Evolutionary conservation across 2,329 filamentous ascomycete genomes (phyloP).

Genomic region (Fusarium sambucinum): DNA sequence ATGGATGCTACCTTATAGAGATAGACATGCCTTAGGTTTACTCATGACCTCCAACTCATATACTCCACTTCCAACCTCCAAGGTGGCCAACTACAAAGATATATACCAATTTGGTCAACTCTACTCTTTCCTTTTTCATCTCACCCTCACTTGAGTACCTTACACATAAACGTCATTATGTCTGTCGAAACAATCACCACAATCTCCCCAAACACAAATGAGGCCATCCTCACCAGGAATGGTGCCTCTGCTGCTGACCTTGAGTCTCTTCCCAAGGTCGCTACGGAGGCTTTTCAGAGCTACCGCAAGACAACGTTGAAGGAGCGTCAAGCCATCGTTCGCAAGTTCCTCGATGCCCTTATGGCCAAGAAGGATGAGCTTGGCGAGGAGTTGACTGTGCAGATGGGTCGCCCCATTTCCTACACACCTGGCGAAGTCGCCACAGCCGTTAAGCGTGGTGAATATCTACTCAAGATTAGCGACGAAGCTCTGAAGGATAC

Average conservation of each 20-base stretch:
- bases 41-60: slow-evolving; percentile 31
- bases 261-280: slow-evolving; percentile 75
- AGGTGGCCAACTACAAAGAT: slow-evolving; percentile 35
- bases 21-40: slow-evolving; percentile 4
- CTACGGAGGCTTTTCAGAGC: slow-evolving; percentile 79
- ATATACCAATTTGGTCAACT: slow-evolving; percentile 13
- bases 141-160: not conserved
- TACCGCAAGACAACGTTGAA: slow-evolving; percentile 81
- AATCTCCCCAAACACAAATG: slow-evolving; percentile 91
- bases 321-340: slow-evolving; percentile 83
- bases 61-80: slow-evolving; percentile 43
- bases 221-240: slow-evolving; percentile 82
- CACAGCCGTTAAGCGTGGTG: slow-evolving; percentile 85
- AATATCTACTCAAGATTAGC: slow-evolving; percentile 88
- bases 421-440: slow-evolving; percentile 86
- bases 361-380: slow-evolving; percentile 80
- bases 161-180: slow-evolving; percentile 57
- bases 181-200: slow-evolving; percentile 76
- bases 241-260: slow-evolving; percentile 79
- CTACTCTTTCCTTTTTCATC: slow-evolving; percentile 1
- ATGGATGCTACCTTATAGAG: slow-evolving; percentile 8
- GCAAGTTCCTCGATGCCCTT: slow-evolving; percentile 80
- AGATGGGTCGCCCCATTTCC: slow-evolving; percentile 94
- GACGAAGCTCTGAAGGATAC: slow-evolving; percentile 83
- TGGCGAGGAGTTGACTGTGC: slow-evolving; percentile 86